Evolutionary conservation across 306 rosid genomes (phyloP).

Genomic region (Cucurbita maxima): DNA sequence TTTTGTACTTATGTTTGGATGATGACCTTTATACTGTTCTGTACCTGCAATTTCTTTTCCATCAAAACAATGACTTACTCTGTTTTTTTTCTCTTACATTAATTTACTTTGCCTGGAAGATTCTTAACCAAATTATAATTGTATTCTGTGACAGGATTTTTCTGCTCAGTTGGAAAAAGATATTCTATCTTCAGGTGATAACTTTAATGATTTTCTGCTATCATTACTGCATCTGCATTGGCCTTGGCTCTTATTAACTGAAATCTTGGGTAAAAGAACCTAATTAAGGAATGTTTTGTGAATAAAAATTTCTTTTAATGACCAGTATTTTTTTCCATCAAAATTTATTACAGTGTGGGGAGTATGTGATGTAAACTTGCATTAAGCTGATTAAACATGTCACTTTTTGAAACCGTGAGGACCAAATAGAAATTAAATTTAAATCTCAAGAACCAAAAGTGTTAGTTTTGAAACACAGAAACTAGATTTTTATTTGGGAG

Average conservation of each 20-base stretch:
- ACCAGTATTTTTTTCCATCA: neutral
- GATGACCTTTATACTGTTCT: neutral
- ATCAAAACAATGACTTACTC: neutral
- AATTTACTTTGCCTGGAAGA: neutral
- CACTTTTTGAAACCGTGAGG: too few species aligned
- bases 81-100: neutral
- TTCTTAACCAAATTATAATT: slow-evolving; percentile 3
- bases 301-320: neutral
- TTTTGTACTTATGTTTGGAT: neutral
- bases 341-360: neutral
- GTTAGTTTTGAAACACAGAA: neutral
- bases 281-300: neutral
- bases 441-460: too few species aligned
- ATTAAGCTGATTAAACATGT: neutral
- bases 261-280: neutral
- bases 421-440: neutral
- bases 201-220: neutral
- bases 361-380: neutral
- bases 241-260: neutral
- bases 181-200: slow-evolving; percentile 79
- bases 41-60: neutral
- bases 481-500: neutral
- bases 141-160: slow-evolving; percentile 44
- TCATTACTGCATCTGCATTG: slow-evolving; percentile 1
- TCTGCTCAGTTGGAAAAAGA: slow-evolving; percentile 93